phyloP scores from a whole-genome alignment of 116 monocot species.

The Trichopus zeylanicus region DNA sequence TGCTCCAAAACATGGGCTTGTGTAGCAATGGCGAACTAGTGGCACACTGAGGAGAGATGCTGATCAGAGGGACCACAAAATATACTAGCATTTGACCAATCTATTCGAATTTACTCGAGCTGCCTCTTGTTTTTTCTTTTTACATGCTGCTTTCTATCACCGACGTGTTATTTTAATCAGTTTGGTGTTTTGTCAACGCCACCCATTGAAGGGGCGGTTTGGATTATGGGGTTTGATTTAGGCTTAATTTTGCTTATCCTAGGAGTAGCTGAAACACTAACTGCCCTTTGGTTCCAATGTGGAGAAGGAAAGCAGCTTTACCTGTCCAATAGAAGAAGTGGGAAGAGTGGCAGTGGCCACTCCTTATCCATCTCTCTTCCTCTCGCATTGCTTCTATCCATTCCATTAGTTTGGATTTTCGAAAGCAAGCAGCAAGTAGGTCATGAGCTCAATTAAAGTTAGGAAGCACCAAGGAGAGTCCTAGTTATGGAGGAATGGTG shows the following conservation, averaged over 20 bases:
- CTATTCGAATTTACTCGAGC: not conserved
- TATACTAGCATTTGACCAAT: not conserved
- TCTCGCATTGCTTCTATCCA: not conserved
- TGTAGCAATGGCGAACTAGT: no score
- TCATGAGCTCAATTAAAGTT: not conserved
- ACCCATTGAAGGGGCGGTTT: not conserved
- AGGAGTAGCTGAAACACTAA: not conserved
- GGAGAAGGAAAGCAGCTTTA: not conserved
- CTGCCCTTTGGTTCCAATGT: not conserved
- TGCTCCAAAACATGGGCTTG: no score
- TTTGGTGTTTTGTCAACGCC: not conserved
- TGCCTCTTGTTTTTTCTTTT: not conserved
- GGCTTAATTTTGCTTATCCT: not conserved
- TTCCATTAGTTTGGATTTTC: not conserved
- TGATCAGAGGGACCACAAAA: no score
- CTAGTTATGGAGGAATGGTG: not conserved
- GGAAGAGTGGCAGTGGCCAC: conserved; percentile 1
- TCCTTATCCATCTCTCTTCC: not conserved
- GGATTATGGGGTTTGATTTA: not conserved
- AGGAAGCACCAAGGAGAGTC: not conserved
- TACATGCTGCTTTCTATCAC: not conserved
- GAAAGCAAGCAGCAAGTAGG: not conserved
- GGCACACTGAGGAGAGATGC: no score
- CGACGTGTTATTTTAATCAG: not conserved
- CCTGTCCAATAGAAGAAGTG: not conserved